Evolutionary conservation across 352 stramenopile species (phyloP), one percentile per base, ranked within the genome.

Genomic region (Phytophthora tubulina): DNA sequence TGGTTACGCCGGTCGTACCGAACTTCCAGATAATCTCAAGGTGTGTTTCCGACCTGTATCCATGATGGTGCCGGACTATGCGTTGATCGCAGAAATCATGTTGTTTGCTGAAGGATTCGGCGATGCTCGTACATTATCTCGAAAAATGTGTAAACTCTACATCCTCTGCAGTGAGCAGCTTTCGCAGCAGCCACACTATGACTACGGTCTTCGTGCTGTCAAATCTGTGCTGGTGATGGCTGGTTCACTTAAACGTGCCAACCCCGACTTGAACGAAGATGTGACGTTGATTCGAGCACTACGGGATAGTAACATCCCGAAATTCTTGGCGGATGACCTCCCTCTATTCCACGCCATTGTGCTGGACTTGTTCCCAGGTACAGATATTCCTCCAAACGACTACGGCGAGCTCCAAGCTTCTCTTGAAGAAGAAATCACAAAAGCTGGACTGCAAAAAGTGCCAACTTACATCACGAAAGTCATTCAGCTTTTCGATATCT

Each of bases 21-120:
- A 99, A 63, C 85, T 99, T n/a, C 97, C 97, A 0, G 97, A 99
- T 63, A 99, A 99, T 70, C 80, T 99, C 15, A 98, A 99, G 64
- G 96, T 97, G 33, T 93, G 98, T 50, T 99, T 99, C 71, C 91
- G 97, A 3, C 96, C 95, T 3, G 97, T 97, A 58, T 97, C 97
- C 15, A 99, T 99, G 96, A 98, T 98, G 94, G 95, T 98, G 14
- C 95, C 95, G 0, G 95, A 98, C 70, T 98, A 98, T 60, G 88
- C 90, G 13, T 65, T 99, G 17, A 99, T 99, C 66, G 94, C 96
- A 39, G 97, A 99, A 75, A 98, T 99, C 67, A 99, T 99, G 94
- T 81, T 99, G 6, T 98, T 98, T 63, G 90, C 93, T 1, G 97
- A 99, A 69, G 97, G 97, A 6, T 99, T 99, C 67, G 92, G 93